Evolutionary conservation across 2,329 filamentous ascomycete genomes (phyloP).

Genomic region (Beauveria sp.): DNA sequence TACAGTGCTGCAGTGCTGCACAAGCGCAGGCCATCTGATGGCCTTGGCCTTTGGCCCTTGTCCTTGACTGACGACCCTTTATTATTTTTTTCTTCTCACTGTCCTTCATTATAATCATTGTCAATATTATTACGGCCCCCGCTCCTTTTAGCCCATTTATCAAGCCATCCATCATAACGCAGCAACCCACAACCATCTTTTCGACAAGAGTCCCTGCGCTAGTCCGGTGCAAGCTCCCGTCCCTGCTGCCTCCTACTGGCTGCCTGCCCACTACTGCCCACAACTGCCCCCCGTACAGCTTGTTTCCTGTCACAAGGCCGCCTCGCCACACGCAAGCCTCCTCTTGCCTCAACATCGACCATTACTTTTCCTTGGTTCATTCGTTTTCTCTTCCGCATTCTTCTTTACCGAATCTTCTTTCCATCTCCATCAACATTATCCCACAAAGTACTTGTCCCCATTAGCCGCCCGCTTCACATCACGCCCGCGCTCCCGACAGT

Average conservation of each 20-base stretch:
- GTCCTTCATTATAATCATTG: too few relatives aligned
- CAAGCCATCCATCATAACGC: background rate
- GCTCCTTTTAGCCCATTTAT: too few relatives aligned
- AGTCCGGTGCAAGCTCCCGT: background rate
- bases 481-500: background rate
- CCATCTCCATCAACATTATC: background rate
- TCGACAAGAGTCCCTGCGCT: background rate
- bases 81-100: too few relatives aligned
- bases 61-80: too few relatives aligned
- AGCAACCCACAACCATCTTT: background rate
- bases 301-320: constrained; percentile 12
- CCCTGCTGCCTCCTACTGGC: background rate
- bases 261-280: background rate
- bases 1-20: too few relatives aligned
- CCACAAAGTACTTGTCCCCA: background rate
- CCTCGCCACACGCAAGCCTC: constrained; percentile 10
- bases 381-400: background rate
- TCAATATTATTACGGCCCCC: too few relatives aligned
- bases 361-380: constrained; percentile 1
- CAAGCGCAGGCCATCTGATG: too few relatives aligned
- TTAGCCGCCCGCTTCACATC: background rate
- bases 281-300: background rate
- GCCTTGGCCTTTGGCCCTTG: background rate
- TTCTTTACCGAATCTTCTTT: background rate
- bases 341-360: constrained; percentile 9